Conservation (phyloP, 768 basidiomycete genomes). For the Leccinum obscurum region DNA sequence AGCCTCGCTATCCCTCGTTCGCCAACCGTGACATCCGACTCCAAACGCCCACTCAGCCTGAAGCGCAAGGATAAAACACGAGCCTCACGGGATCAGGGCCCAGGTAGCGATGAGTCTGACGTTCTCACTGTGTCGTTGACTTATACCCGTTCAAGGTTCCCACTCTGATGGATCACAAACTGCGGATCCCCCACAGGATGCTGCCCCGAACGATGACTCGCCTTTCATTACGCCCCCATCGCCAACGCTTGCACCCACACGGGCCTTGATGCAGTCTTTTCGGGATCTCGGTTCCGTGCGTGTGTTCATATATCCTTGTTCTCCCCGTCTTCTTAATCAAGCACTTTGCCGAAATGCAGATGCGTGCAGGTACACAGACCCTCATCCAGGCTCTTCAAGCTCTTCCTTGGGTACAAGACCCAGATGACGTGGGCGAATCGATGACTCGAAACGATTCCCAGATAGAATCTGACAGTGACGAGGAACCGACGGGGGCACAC, state of each 20-base stretch:
- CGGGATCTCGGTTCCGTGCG: conserved; percentile 72
- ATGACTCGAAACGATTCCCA: conserved; percentile 41
- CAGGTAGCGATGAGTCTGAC: conserved; percentile 25
- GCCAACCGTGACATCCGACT: conserved; percentile 32
- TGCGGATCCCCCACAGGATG: conserved; percentile 7
- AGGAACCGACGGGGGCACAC: conserved; percentile 46
- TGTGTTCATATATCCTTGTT: conserved; percentile 13
- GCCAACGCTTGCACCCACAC: conserved; percentile 47
- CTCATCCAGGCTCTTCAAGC: conserved; percentile 88
- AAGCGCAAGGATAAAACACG: conserved; percentile 48
- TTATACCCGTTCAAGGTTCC: conserved; percentile 13
- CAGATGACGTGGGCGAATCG: conserved; percentile 68
- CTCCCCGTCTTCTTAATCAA: background rate
- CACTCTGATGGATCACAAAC: conserved; percentile 19
- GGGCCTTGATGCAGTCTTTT: conserved; percentile 53
- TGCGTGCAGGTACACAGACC: conserved; percentile 86
- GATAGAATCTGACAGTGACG: conserved; percentile 62
- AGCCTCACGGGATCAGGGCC: conserved; percentile 23
- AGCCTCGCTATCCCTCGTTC: conserved; percentile 47
- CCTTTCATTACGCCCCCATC: conserved; percentile 77
- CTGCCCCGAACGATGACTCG: conserved; percentile 45
- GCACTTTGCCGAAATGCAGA: conserved; percentile 42
- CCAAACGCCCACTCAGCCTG: conserved; percentile 56
- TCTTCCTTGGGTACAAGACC: conserved; percentile 71
- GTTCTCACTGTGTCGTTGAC: conserved; percentile 1